These are phyloP conservation scores for Pythium dissimile DNA, from an alignment of 352 stramenopile genomes.

Conservation along the genomic window DNA sequence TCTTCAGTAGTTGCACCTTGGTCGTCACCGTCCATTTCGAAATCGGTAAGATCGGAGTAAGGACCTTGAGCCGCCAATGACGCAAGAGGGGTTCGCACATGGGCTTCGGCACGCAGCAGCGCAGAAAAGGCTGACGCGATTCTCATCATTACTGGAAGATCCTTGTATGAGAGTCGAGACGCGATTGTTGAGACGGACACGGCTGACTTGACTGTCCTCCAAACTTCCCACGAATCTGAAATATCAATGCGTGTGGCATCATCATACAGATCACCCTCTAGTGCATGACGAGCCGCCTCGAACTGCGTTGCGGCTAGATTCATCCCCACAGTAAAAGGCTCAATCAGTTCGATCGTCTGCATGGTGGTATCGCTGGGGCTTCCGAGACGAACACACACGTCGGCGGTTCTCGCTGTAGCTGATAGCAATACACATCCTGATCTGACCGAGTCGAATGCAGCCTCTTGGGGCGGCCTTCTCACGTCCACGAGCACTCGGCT, in stretches of 20 bases:
- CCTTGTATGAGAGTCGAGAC: constrained; percentile 65
- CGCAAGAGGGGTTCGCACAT: constrained; percentile 13
- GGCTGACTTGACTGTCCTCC: constrained; percentile 37
- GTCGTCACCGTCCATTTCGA: constrained; percentile 10
- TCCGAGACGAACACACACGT: constrained; percentile 10
- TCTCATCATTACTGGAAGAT: constrained; percentile 65
- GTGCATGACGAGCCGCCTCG: not conserved
- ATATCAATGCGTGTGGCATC: constrained; percentile 12
- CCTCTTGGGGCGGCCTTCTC: constrained; percentile 11
- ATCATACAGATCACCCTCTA: not conserved
- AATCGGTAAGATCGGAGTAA: constrained; percentile 17
- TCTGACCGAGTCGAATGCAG: too few relatives aligned
- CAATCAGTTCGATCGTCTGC: constrained; percentile 16
- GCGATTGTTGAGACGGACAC: constrained; percentile 47
- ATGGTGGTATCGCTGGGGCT: constrained; percentile 5
- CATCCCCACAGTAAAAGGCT: constrained; percentile 6
- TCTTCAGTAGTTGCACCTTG: not conserved
- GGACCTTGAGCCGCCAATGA: constrained; percentile 17
- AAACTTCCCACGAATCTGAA: constrained; percentile 42
- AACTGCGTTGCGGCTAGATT: constrained; percentile 6
- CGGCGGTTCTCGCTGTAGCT: constrained; percentile 3
- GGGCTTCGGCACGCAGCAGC: constrained; percentile 1
- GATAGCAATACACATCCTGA: too few relatives aligned
- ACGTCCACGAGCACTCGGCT: not conserved
- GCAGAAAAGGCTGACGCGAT: constrained; percentile 23